A percentile compares a stretch with the other conserved stretches of the same genome.
Conservation (phyloP, 257 asterid species). For the Coffea eugenioides region DNA sequence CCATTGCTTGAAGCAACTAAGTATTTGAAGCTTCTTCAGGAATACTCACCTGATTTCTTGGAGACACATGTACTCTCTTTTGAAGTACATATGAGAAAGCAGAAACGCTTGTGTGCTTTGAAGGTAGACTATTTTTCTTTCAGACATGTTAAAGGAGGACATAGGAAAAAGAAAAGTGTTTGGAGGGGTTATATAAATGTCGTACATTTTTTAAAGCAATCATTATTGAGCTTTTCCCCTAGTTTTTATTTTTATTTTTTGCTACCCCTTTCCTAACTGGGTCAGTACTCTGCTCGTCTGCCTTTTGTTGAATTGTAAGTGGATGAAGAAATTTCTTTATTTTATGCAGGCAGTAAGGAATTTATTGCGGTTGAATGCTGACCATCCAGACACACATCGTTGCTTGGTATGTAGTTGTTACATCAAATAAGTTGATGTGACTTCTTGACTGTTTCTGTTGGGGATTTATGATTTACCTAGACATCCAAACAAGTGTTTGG, state of each 20-base stretch:
- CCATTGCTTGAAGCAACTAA: conserved; percentile 89
- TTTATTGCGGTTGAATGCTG: conserved; percentile 70
- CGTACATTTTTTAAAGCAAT: not conserved
- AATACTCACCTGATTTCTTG: conserved; percentile 74
- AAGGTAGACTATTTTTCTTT: conserved; percentile 47
- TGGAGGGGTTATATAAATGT: not conserved
- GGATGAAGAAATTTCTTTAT: conserved; percentile 9
- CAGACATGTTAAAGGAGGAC: not conserved
- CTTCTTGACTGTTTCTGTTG: not conserved
- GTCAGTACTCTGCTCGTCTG: not conserved
- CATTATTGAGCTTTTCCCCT: not conserved
- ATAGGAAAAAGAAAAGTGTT: not conserved
- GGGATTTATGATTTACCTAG: not conserved
- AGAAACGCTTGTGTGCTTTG: conserved; percentile 75
- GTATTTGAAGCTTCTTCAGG: conserved; percentile 91
- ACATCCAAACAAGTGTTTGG: not conserved
- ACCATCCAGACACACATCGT: conserved; percentile 75
- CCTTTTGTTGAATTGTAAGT: not conserved
- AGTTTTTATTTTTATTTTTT: not conserved
- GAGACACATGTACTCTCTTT: conserved; percentile 88
- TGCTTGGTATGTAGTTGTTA: conserved; percentile 64
- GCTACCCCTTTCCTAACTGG: not conserved
- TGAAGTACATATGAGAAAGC: conserved; percentile 89
- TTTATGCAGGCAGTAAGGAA: conserved; percentile 79
- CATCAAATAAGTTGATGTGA: conserved; percentile 12